Conservation (phyloP, 345 rosid species). For the Erodium maritimum region DNA sequence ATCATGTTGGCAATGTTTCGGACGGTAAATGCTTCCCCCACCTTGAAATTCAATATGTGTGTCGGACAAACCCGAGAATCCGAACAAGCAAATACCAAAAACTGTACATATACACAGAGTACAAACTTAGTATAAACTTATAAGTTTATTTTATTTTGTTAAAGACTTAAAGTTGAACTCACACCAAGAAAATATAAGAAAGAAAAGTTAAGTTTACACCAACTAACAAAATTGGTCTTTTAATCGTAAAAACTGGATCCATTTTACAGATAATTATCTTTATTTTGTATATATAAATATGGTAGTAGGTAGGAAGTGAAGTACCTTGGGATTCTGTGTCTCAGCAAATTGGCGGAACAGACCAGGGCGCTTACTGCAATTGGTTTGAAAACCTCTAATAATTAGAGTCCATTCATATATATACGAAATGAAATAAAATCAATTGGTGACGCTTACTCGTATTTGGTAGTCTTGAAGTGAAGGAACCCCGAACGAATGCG, state of each 20-base stretch:
- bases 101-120: slow-evolving; percentile 33
- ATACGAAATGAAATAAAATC: no score
- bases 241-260: no score
- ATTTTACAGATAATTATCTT: background rate
- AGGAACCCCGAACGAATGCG: slow-evolving; percentile 60
- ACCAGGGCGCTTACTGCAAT: slow-evolving; percentile 51
- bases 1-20: slow-evolving; percentile 97
- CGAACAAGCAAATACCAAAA: slow-evolving; percentile 92
- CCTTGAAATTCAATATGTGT: slow-evolving; percentile 76
- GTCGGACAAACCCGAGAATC: slow-evolving; percentile 96
- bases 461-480: slow-evolving; percentile 68
- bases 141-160: background rate
- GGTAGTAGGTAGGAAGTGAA: background rate
- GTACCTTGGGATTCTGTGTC: slow-evolving; percentile 94
- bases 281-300: background rate
- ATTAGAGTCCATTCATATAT: no score
- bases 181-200: no score
- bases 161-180: no score
- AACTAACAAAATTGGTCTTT: no score
- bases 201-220: no score
- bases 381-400: background rate
- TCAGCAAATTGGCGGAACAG: slow-evolving; percentile 54
- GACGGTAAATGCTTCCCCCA: slow-evolving; percentile 94
- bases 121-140: background rate
- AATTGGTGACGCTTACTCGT: slow-evolving; percentile 44